phyloP scores from a whole-genome alignment of 805 yeast species.

The Barnettozyma wickerhamii region DNA sequence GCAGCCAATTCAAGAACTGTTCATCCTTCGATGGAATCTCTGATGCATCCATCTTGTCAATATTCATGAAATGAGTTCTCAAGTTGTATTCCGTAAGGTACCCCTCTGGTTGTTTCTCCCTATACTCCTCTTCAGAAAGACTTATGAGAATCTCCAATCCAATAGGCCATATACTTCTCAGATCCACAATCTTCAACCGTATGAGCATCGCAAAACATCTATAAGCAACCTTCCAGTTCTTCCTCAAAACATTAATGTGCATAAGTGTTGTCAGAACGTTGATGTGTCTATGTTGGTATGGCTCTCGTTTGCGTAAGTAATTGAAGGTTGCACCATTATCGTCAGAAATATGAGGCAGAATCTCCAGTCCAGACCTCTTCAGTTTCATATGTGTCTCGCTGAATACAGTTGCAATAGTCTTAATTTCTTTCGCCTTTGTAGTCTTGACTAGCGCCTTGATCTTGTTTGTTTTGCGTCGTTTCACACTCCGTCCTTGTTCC shows the following conservation, averaged over 20 bases:
- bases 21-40: constrained; percentile 19
- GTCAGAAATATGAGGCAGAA: constrained; percentile 9
- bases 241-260: constrained; percentile 42
- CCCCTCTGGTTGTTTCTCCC: constrained; percentile 5
- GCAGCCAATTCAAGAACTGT: constrained; percentile 22
- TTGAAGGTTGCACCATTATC: background rate
- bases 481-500: background rate
- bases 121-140: constrained; percentile 14
- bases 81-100: constrained; percentile 9
- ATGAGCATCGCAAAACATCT: constrained; percentile 46
- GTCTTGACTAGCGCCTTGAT: no score
- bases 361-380: constrained; percentile 11
- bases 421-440: background rate
- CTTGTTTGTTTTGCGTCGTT: no score
- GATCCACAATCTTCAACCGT: constrained; percentile 45
- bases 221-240: constrained; percentile 55
- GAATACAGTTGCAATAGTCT: background rate
- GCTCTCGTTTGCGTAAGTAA: no score
- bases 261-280: constrained; percentile 24
- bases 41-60: background rate
- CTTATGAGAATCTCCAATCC: constrained; percentile 50
- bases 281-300: constrained; percentile 12
- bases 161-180: constrained; percentile 57
- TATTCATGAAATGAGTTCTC: constrained; percentile 6
- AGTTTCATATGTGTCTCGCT: background rate